These are phyloP conservation scores for Arxiozyma slooffiae DNA, from an alignment of 1,139 yeast genomes.

Conservation along the genomic window DNA sequence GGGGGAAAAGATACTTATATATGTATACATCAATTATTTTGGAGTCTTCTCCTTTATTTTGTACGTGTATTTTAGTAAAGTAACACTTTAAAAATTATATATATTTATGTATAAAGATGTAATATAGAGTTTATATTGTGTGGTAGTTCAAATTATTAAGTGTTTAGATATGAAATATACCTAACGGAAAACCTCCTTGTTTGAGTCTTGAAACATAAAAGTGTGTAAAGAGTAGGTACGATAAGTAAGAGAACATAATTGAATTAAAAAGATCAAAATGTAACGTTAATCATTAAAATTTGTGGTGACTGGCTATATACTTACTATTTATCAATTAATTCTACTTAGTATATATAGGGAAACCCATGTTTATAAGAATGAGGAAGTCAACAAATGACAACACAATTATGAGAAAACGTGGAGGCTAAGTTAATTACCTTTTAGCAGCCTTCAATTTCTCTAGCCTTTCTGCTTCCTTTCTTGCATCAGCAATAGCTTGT, in stretches of 20 bases:
- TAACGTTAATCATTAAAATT: background rate
- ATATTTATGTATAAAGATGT: background rate
- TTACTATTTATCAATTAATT: background rate
- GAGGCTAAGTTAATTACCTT: slow-evolving; percentile 4
- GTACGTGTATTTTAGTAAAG: background rate
- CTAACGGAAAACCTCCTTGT: background rate
- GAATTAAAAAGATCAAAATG: slow-evolving; percentile 1
- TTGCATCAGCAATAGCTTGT: slow-evolving; percentile 72
- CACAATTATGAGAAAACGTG: background rate
- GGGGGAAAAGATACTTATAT: background rate
- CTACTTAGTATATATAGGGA: background rate
- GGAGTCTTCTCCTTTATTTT: slow-evolving; percentile 1
- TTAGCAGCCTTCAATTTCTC: slow-evolving; percentile 16
- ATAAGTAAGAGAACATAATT: too few relatives aligned
- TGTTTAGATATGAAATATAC: background rate
- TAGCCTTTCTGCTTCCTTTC: slow-evolving; percentile 38
- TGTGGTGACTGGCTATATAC: background rate
- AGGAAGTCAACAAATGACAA: background rate
- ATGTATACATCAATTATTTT: background rate
- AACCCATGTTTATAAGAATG: background rate
- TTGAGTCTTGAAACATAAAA: background rate
- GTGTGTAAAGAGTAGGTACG: too few relatives aligned
- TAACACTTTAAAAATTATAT: background rate
- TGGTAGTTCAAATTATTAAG: background rate
- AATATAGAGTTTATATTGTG: background rate